Evolutionary conservation across 805 yeast genomes (phyloP).

Genomic region (Gaillardinia entomophila): DNA sequence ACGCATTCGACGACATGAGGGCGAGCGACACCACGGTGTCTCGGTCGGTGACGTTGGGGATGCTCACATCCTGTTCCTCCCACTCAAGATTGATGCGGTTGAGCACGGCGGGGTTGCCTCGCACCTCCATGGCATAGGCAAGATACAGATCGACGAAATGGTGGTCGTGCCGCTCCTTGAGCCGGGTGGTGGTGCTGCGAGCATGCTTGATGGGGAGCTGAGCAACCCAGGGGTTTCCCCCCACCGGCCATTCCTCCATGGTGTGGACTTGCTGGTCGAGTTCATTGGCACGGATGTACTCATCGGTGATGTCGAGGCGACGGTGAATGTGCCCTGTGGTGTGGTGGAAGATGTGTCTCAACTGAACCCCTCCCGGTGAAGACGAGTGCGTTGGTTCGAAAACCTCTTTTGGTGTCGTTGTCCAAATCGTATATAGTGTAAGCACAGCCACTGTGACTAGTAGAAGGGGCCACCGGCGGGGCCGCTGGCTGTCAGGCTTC

Average conservation of each 20-base stretch:
- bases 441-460: too few species aligned
- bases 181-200: constrained; percentile 14
- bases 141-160: constrained; percentile 63
- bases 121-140: constrained; percentile 44
- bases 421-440: too few species aligned
- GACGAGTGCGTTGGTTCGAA: too few species aligned
- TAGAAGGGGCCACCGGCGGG: too few species aligned
- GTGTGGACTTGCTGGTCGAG: neutral
- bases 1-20: constrained; percentile 84
- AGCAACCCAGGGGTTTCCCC: constrained; percentile 37
- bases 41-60: constrained; percentile 74
- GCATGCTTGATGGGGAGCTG: constrained; percentile 22
- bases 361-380: too few species aligned
- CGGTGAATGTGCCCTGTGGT: constrained; percentile 36
- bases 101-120: constrained; percentile 30
- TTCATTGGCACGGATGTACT: constrained; percentile 21
- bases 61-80: constrained; percentile 45
- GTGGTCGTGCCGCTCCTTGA: constrained; percentile 42
- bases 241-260: constrained; percentile 6
- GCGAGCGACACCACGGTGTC: constrained; percentile 74
- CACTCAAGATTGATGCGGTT: constrained; percentile 52
- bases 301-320: constrained; percentile 45
- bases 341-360: constrained; percentile 60
- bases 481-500: neutral
- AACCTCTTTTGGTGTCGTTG: too few species aligned